phyloP scores from a whole-genome alignment of 352 stramenopile species.

The Lagenidium sp. region DNA sequence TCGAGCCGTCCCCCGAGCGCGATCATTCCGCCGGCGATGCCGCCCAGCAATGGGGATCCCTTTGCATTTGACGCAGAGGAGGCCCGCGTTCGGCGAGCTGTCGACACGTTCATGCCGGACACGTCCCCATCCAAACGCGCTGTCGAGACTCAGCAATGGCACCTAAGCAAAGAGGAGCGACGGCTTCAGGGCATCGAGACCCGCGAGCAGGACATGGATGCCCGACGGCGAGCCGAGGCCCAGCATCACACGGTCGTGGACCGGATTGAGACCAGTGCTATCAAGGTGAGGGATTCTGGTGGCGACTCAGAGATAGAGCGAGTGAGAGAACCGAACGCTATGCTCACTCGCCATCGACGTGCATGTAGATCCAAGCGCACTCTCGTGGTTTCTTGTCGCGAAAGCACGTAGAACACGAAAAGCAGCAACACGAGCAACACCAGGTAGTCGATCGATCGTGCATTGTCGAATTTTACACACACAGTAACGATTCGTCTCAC shows the following conservation, averaged over 20 bases:
- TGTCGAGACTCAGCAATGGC: conserved; percentile 27
- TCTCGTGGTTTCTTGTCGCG: conserved; percentile 43
- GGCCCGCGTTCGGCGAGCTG: conserved; percentile 31
- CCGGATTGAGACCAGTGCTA: conserved; percentile 39
- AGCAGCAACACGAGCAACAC: too few relatives aligned
- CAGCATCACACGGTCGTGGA: conserved; percentile 17
- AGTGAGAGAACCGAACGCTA: too few relatives aligned
- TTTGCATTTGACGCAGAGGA: conserved; percentile 51
- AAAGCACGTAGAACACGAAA: too few relatives aligned
- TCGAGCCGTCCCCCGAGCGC: not conserved
- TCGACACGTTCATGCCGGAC: conserved; percentile 57
- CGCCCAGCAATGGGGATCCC: conserved; percentile 10
- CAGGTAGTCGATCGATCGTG: conserved; percentile 12
- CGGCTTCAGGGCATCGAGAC: conserved; percentile 23
- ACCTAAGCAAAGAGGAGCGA: conserved; percentile 26
- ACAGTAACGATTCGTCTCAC: not conserved
- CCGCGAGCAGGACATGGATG: conserved; percentile 7
- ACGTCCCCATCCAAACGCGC: conserved; percentile 37
- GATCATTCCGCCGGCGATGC: not conserved
- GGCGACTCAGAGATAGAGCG: too few relatives aligned
- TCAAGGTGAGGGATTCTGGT: conserved; percentile 14
- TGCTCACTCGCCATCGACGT: not conserved
- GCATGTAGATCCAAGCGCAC: conserved; percentile 51
- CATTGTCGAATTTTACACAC: not conserved
- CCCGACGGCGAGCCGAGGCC: conserved; percentile 13